Percentiles rank a stretch among this genome's conserved stretches.
These are phyloP conservation scores for Metrosideros polymorpha DNA, from an alignment of 441 rosid species.

Conservation along the genomic window DNA sequence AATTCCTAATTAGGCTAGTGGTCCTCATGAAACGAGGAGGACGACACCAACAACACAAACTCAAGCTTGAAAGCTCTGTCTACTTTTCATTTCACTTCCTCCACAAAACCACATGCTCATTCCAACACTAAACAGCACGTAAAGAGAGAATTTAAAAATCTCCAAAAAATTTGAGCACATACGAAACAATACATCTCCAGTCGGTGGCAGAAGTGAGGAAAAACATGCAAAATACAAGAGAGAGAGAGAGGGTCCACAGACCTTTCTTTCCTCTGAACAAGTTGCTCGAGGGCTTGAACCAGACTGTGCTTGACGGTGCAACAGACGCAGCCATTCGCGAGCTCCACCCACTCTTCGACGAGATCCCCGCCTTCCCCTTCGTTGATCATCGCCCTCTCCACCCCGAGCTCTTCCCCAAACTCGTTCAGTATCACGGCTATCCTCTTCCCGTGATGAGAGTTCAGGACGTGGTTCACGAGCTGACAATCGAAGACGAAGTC, in stretches of 20 bases:
- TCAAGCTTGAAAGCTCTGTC: neutral
- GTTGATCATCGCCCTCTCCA: constrained; percentile 94
- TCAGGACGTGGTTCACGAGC: constrained; percentile 78
- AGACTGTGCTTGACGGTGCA: constrained; percentile 92
- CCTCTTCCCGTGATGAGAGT: constrained; percentile 79
- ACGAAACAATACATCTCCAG: too few species aligned
- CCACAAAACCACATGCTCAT: neutral
- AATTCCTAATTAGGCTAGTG: neutral
- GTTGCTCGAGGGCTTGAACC: constrained; percentile 93
- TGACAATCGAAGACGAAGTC: constrained; percentile 5
- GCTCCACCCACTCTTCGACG: constrained; percentile 97
- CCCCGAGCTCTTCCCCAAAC: constrained; percentile 96
- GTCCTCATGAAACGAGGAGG: neutral
- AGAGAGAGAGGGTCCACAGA: neutral
- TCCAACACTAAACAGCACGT: neutral
- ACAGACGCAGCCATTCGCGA: constrained; percentile 87
- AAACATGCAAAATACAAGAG: neutral
- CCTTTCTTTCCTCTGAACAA: constrained; percentile 78
- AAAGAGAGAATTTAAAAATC: neutral
- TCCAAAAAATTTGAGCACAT: neutral
- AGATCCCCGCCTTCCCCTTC: constrained; percentile 82
- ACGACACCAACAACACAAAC: neutral
- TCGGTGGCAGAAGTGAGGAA: too few species aligned
- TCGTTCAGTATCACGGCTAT: constrained; percentile 92
- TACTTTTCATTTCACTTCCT: neutral